Evolutionary conservation across 2,329 filamentous ascomycete species (phyloP), one percentile per base, ranked within the genome.

Genomic region (Neopestalotiopsis clavispora): DNA sequence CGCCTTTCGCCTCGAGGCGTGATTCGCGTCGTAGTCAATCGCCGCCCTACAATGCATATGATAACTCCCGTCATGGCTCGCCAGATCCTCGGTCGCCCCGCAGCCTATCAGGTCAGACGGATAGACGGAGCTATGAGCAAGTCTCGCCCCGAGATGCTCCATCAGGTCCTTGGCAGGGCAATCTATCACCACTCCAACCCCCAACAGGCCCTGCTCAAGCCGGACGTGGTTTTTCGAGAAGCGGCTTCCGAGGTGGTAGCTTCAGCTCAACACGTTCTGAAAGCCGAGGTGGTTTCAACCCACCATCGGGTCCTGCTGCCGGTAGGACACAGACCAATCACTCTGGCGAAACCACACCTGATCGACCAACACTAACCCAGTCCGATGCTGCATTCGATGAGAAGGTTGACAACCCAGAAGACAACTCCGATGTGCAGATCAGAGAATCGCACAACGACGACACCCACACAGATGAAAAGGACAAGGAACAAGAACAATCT

Each of bases 1-100:
- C 52, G 83, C 59, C 59, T 62, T 62, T 83, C 71, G 72, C 80
- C 20, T 74, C 78, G 42, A 81, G 80, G 68, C 80, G 80, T 42
- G 82, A 84, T 59, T 70, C 77, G 38, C 79, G 72, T 6, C 64
- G 71, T 52, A 69, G 73, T 30, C 85, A 87, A 61, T 90, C 89
- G n/a, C 87, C 90, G 52, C 85, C 87, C 67, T 87, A 88, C 73
- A 81, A 83, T 71, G 84, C 84, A 28, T 85, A 88, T 23, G 85
- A 81, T 65, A 85, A 84, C 65, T 85, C 85, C 20, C 84, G 86
- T 72, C 87, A 89, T 72, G 86, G 85, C 60, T 91, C 90, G 20
- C 89, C 90, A n/a, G 86, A 86, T 69, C 73, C 76, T 40, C 86
- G 87, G 58, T 91, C 90, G 52, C 89, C 90, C 14, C 89, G 91